A percentile compares a stretch with the other conserved stretches of the same genome.
Conservation (phyloP, 148 eudicot species). For the Rhododendron vialii region DNA sequence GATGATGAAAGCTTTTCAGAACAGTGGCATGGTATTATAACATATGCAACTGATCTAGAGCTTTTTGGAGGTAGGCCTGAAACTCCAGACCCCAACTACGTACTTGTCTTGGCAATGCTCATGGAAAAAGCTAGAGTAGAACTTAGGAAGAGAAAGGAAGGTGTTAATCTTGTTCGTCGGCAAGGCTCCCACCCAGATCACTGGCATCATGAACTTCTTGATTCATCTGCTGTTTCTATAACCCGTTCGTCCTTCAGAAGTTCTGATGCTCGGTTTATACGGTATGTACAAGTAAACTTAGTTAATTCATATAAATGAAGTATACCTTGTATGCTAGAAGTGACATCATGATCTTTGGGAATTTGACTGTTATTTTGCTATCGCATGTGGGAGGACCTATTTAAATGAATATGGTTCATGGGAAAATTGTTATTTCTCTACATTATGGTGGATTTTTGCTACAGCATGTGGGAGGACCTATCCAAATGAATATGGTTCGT, state of each 20-base stretch:
- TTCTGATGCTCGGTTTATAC: conserved; percentile 46
- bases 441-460: background rate
- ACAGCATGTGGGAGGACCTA: background rate
- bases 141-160: conserved; percentile 24
- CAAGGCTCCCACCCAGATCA: conserved; percentile 21
- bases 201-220: conserved; percentile 77
- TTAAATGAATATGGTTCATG: background rate
- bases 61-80: conserved; percentile 15
- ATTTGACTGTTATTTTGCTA: background rate
- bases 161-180: conserved; percentile 6
- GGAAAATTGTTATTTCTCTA: background rate
- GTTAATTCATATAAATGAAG: background rate
- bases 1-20: conserved; percentile 60
- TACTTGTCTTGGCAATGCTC: conserved; percentile 47
- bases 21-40: conserved; percentile 69
- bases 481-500: background rate
- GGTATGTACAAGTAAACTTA: conserved; percentile 35
- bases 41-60: conserved; percentile 37
- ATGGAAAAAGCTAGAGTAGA: conserved; percentile 55
- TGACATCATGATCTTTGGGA: background rate
- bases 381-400: background rate
- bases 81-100: conserved; percentile 19
- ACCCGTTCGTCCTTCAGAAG: conserved; percentile 28
- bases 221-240: conserved; percentile 57
- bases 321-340: background rate